These are phyloP conservation scores for Elasticomyces elasticus DNA, from an alignment of 495 filamentous ascomycete species.

Conservation along the genomic window DNA sequence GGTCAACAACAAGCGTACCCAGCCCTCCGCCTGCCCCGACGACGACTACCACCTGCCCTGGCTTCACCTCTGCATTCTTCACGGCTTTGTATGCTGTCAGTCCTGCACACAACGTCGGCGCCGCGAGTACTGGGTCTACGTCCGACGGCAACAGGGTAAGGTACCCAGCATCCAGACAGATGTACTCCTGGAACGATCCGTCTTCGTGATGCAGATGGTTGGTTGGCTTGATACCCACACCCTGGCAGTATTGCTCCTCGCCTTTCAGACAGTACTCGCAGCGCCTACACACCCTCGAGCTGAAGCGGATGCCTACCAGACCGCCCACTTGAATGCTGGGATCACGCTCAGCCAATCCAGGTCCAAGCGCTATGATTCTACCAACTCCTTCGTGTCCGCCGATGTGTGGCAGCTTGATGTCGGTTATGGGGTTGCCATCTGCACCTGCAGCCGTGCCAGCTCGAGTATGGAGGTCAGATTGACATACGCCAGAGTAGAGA, in stretches of 20 bases:
- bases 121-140: slow-evolving; percentile 47
- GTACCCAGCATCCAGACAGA: slow-evolving; percentile 48
- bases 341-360: slow-evolving; percentile 19
- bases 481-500: slow-evolving; percentile 42
- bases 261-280: slow-evolving; percentile 42
- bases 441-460: slow-evolving; percentile 35
- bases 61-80: slow-evolving; percentile 47
- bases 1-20: slow-evolving; percentile 25
- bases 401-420: slow-evolving; percentile 41
- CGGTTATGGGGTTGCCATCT: slow-evolving; percentile 38
- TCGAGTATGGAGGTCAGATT: slow-evolving; percentile 41
- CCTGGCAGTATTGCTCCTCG: slow-evolving; percentile 35
- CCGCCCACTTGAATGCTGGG: slow-evolving; percentile 32
- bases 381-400: slow-evolving; percentile 44
- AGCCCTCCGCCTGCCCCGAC: slow-evolving; percentile 45
- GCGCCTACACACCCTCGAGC: slow-evolving; percentile 38
- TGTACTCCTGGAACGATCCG: slow-evolving; percentile 58
- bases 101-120: slow-evolving; percentile 42
- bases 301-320: slow-evolving; percentile 40
- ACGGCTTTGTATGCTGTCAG: slow-evolving; percentile 34
- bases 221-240: slow-evolving; percentile 31
- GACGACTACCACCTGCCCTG: slow-evolving; percentile 56
- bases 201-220: slow-evolving; percentile 44
- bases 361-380: slow-evolving; percentile 35
- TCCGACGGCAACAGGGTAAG: slow-evolving; percentile 59